Evolutionary conservation across 495 filamentous ascomycete species (phyloP).

Genomic region (Xylaria telfairii): DNA sequence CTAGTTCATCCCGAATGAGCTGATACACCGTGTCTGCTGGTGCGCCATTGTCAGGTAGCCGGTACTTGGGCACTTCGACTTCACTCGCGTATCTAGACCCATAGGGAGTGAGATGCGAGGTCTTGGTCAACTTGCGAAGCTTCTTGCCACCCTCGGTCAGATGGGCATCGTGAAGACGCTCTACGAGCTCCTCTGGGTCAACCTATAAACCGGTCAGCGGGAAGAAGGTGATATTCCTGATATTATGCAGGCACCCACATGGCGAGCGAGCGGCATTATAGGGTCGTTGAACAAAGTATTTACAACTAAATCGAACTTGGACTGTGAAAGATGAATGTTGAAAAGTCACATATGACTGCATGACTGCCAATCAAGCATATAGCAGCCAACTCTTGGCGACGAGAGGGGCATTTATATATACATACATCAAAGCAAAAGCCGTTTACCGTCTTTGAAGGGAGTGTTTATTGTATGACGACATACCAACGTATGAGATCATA

Average conservation of each 20-base stretch:
- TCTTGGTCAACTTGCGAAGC: conserved; percentile 46
- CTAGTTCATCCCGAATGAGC: conserved; percentile 74
- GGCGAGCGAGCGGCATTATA: conserved; percentile 23
- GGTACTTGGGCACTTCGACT: conserved; percentile 70
- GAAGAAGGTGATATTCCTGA: not conserved
- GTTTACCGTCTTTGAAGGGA: not conserved
- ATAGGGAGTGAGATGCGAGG: conserved; percentile 67
- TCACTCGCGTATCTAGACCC: conserved; percentile 66
- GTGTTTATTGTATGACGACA: conserved; percentile 13
- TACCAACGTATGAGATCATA: not conserved
- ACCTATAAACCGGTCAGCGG: conserved; percentile 46
- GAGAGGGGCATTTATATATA: conserved; percentile 1
- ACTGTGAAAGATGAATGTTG: too few species aligned
- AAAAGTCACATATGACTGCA: too few species aligned
- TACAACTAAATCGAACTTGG: too few species aligned
- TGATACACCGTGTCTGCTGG: conserved; percentile 70
- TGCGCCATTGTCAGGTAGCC: conserved; percentile 65
- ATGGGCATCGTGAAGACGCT: conserved; percentile 54
- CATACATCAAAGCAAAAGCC: not conserved
- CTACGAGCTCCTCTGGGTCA: conserved; percentile 67
- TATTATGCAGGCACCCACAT: conserved; percentile 23
- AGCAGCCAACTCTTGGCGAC: not conserved
- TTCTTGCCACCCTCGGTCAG: conserved; percentile 50
- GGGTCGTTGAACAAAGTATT: too few species aligned
- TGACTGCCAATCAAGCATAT: not conserved